phyloP scores from a whole-genome alignment of 352 stramenopile genomes.

The Elongisporangium prolatum region DNA sequence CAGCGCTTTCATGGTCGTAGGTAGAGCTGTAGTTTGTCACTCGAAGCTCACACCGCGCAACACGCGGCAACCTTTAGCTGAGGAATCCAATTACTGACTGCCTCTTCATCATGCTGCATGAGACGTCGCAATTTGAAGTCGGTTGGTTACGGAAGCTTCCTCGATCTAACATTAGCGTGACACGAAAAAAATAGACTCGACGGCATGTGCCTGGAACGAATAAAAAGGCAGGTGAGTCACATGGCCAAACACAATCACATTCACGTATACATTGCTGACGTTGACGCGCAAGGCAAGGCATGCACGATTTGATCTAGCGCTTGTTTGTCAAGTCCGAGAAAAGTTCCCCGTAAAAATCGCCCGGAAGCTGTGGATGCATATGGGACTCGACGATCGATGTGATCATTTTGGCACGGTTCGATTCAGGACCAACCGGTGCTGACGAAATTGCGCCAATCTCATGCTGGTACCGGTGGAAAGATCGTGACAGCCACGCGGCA shows the following conservation, averaged over 20 bases:
- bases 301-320: neutral
- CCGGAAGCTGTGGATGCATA: constrained; percentile 77
- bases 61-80: neutral
- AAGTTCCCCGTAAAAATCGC: constrained; percentile 82
- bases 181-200: neutral
- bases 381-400: constrained; percentile 70
- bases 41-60: neutral
- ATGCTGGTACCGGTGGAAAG: constrained; percentile 75
- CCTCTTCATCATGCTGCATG: neutral
- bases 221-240: neutral
- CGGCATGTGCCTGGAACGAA: too few species aligned
- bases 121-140: neutral
- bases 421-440: constrained; percentile 59
- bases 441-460: constrained; percentile 60
- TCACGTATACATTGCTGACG: neutral
- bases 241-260: neutral
- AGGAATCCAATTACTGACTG: neutral
- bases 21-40: neutral
- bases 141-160: neutral
- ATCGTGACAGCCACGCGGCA: constrained; percentile 56
- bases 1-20: neutral
- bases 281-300: neutral
- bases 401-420: constrained; percentile 70
- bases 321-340: constrained; percentile 54
- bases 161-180: neutral